These are phyloP conservation scores for Tolypocladium endophyticum DNA, from an alignment of 2,329 filamentous ascomycete genomes.

Conservation along the genomic window DNA sequence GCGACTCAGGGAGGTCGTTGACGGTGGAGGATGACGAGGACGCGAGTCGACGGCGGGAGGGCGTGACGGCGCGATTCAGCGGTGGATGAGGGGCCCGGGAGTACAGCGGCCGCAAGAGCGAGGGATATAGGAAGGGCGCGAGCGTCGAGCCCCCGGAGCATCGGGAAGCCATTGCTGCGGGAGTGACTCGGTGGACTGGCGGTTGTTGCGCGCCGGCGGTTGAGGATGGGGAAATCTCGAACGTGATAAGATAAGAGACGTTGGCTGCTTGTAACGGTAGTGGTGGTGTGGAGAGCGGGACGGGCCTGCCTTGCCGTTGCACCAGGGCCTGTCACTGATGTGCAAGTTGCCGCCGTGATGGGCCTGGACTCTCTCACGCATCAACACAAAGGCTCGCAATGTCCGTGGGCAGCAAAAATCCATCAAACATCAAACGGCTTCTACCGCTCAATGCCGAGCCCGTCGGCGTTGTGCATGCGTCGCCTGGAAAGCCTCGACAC, in stretches of 20 bases:
- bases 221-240: background rate
- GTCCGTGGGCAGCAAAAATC: background rate
- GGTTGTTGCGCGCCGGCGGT: background rate
- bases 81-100: constrained; percentile 12
- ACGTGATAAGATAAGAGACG: background rate
- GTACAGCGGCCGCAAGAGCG: constrained; percentile 23
- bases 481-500: background rate
- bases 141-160: constrained; percentile 14
- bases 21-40: constrained; percentile 15
- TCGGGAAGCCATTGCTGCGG: constrained; percentile 15
- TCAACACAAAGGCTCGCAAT: background rate
- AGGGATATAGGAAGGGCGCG: constrained; percentile 38
- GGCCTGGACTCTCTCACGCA: background rate
- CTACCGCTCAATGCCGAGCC: too few species aligned
- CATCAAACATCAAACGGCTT: background rate
- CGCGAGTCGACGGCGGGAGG: constrained; percentile 8
- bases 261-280: too few species aligned
- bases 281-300: background rate
- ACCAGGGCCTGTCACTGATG: background rate
- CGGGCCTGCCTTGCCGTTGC: background rate
- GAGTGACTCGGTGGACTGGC: background rate
- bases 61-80: background rate
- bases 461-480: background rate
- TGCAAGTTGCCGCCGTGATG: background rate
- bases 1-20: constrained; percentile 35